Base-by-base conservation (phyloP, 2,329 filamentous ascomycete genomes). In the Cladophialophora bantiana region DNA sequence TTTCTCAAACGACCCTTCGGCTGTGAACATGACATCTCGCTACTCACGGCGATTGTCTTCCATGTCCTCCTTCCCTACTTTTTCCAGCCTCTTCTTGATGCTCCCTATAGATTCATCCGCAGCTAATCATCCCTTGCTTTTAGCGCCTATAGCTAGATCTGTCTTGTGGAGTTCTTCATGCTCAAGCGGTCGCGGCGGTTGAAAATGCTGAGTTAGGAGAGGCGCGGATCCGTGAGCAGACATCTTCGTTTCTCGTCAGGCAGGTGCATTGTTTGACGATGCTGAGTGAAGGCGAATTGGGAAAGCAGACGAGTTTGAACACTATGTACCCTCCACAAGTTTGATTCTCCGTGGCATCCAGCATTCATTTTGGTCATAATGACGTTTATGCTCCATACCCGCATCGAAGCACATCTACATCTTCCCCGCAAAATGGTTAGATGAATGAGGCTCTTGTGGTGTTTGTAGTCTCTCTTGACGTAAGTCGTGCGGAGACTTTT, bases 161-260 rank as follows among this genome's bases (percentile, higher is more conserved):
- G 42, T 48, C 42, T 20, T 48, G 42, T 48, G 42, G n/a, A 48
- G 42, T 48, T 48, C 42, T 48, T 48, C 18, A 48, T 48, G n/a
- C 10, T 48, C 42, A 9, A 48, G 42, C 3, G 42, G 42, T 20
- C 1, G 9, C 5, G 42, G n/a, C 7, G 42, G 42, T 7, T 48
- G 42, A 20, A 48, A 48, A 48, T 48, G 18, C 10, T 48, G 42
- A 48, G 42, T n/a, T 10, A 48, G n/a, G n/a, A 48, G 42, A 7
- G 42, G n/a, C 42, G 42, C n/a, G n/a, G 42, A 48, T 20, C 42
- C n/a, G 42, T 48, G 42, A 48, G n/a, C 18, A 20, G 42, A 48
- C 42, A 48, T 48, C 42, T 48, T 20, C n/a, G 7, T 48, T 20
- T 48, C 7, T 2, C 2, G 3, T 7, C 18, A 10, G 18, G 10